Evolutionary conservation across 148 eudicot species (phyloP).

Genomic region (Heliosperma pusillum): DNA sequence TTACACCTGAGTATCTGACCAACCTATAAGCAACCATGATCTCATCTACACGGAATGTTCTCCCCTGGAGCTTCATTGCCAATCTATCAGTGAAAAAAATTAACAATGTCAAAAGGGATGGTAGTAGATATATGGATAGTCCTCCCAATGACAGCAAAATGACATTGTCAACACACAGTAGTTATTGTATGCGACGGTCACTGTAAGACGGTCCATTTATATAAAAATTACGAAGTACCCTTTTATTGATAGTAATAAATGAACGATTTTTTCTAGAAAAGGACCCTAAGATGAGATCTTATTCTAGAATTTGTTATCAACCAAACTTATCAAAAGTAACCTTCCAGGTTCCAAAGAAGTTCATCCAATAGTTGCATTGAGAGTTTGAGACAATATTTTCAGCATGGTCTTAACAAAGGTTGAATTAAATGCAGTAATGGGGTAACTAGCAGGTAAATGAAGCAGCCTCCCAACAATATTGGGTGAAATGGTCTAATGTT

Average conservation of each 20-base stretch:
- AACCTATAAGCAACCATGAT: not conserved
- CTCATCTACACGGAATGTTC: not conserved
- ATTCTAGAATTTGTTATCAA: too few species aligned
- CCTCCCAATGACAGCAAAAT: not conserved
- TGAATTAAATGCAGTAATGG: too few species aligned
- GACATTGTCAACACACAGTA: too few species aligned
- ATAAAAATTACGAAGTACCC: too few species aligned
- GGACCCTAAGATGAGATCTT: too few species aligned
- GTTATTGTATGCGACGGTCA: too few species aligned
- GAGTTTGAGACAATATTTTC: not conserved
- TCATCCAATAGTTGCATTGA: not conserved
- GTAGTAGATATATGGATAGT: not conserved
- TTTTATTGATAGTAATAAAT: too few species aligned
- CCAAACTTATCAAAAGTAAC: not conserved
- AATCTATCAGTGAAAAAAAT: conserved; percentile 10
- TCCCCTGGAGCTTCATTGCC: not conserved
- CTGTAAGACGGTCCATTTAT: too few species aligned
- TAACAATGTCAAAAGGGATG: not conserved
- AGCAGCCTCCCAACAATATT: not conserved
- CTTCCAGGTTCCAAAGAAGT: too few species aligned
- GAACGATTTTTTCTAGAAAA: too few species aligned
- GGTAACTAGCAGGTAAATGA: not conserved
- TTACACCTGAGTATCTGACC: not conserved
- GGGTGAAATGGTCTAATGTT: not conserved
- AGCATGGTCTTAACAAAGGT: not conserved